Percentiles rank a stretch among this genome's conserved stretches.
Conservation (phyloP, 2,329 filamentous ascomycete species). For the Amauroascus niger region DNA sequence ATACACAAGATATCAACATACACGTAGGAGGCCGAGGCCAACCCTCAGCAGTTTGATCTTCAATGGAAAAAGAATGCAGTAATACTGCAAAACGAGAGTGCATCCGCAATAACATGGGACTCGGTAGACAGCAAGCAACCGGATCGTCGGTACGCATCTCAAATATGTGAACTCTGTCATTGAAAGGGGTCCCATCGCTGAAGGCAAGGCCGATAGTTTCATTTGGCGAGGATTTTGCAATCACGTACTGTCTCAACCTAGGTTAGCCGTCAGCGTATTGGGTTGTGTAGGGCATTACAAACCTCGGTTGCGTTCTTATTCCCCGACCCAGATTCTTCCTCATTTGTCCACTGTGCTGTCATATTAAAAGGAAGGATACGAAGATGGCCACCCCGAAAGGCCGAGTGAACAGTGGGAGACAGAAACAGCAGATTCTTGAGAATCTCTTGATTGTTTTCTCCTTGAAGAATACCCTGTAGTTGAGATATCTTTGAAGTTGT, state of each 20-base stretch:
- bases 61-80: conserved; percentile 15
- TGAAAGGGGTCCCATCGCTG: neutral
- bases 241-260: neutral
- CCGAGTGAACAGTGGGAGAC: conserved; percentile 8
- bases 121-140: conserved; percentile 7
- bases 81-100: conserved; percentile 14
- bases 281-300: neutral
- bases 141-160: conserved; percentile 8
- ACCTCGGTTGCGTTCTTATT: neutral
- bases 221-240: neutral
- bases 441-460: neutral
- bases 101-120: conserved; percentile 11
- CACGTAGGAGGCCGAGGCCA: neutral
- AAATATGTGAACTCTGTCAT: neutral
- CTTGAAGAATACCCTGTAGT: neutral
- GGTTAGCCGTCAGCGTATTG: neutral
- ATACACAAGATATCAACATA: neutral
- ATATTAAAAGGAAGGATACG: neutral
- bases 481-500: neutral
- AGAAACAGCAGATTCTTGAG: conserved; percentile 14
- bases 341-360: neutral
- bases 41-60: conserved; percentile 12
- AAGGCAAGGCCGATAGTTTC: neutral
- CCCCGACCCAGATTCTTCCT: conserved; percentile 1
- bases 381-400: conserved; percentile 13